Conservation (phyloP, 306 rosid species). For the Adenanthera pavonina region DNA sequence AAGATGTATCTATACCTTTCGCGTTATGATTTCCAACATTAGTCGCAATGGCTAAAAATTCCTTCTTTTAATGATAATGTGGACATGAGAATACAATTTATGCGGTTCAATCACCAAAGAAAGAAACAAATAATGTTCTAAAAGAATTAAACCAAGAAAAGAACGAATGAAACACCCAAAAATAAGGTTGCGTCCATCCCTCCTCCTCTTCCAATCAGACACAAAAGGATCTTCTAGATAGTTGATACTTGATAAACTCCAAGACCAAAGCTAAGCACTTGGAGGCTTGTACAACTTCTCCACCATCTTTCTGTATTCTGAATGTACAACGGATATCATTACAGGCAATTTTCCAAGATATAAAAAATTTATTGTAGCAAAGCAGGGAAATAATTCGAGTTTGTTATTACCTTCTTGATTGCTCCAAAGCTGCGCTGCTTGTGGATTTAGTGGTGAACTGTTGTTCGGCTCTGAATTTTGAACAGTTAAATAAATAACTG, state of each 20-base stretch:
- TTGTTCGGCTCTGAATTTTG: constrained; percentile 74
- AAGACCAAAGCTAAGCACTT: constrained; percentile 45
- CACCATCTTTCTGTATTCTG: constrained; percentile 95
- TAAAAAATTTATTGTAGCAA: background rate
- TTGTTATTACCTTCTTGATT: constrained; percentile 81
- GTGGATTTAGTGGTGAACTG: constrained; percentile 89
- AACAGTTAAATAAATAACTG: background rate
- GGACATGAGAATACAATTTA: background rate
- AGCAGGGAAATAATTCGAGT: background rate
- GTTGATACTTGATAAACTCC: background rate
- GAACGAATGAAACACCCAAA: constrained; percentile 30
- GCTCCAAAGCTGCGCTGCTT: constrained; percentile 94
- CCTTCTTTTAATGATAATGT: background rate
- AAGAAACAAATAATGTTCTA: constrained; percentile 4
- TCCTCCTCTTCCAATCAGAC: constrained; percentile 24
- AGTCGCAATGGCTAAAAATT: background rate
- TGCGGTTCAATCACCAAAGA: constrained; percentile 6
- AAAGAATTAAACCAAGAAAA: constrained; percentile 30
- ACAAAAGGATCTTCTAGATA: background rate
- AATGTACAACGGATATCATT: constrained; percentile 14
- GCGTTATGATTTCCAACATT: background rate
- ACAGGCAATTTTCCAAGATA: constrained; percentile 5
- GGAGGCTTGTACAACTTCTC: constrained; percentile 82
- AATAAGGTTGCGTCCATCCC: background rate
- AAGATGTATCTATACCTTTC: background rate